Base-by-base conservation (phyloP, 2,329 filamentous ascomycete genomes). In the Bipolaris zeicola region DNA sequence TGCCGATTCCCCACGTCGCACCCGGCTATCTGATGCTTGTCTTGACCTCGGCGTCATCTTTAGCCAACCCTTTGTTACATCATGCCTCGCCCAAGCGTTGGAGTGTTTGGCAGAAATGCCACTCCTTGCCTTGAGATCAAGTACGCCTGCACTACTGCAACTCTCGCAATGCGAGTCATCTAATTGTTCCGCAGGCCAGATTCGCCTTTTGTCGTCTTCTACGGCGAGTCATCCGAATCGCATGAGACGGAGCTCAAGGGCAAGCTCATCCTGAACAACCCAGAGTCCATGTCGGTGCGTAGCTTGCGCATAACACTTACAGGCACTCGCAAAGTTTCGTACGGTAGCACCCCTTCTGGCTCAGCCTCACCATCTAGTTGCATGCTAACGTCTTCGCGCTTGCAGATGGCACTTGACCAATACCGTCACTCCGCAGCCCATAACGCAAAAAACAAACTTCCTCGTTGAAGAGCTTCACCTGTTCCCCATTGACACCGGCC, bases 131-230 rank as follows among this genome's bases (percentile, higher is more conserved):
- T 77, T 52, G 80, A 82, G 65, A 80, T 82, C 62, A 74, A 78
- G 76, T 78, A 73, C 48, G 74, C 65, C 6, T 34, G 18, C 16
- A 55, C 22, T 50, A 50, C 36, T 44, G 55, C 57, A 49, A 46
- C 26, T 28, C 42, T 46, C 36, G 14, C 20, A 50, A 36, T 48
- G 38, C 31, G 22, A n/a, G 41, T 42, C 42, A 24, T 34, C 39
- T 54, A 55, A 53, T 45, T 36, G 44, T 13, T 20, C 26, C 16
- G 16, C 55, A 79, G 77, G 55, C 80, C 80, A 34, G 76, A 80
- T 57, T 77, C 76, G 31, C 76, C 78, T 18, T 82, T 82, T 64
- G 77, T 82, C 26, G 80, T 82, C 59, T 81, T 82, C 70, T 75
- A 80, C 61, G 80, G 80, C 66, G 74, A 77, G 62, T 74, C 79